Evolutionary conservation across 202 grass and related monocot genomes (phyloP), one percentile per base, ranked within the genome.

Genomic region (Saccharum hybrid): DNA sequence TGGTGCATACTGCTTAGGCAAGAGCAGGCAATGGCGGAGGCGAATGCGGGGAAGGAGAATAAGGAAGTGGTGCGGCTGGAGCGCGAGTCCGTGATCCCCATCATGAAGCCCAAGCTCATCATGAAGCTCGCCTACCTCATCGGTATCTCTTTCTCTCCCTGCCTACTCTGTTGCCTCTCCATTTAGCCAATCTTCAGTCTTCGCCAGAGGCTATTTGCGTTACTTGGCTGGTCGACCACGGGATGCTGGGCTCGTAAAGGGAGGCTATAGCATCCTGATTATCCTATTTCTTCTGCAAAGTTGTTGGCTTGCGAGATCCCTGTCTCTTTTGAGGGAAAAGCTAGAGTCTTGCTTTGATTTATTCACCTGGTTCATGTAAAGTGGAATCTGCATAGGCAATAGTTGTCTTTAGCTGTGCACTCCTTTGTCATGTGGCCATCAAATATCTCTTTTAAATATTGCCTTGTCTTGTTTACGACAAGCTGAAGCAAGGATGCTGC

Each of bases 91-190:
- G 90, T 89, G 68, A 96, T 96, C 78, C 88, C 93, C 23, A 61
- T 96, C 76, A 84, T 96, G 57, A 96, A 96, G 41, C 93, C 90
- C 81, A 92, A 96, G 84, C 90, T 96, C 77, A 87, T 87, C 81
- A 96, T 96, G 86, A 96, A 96, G 86, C 93, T 96, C 75, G 90
- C 93, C 16, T 91, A 96, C 79, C 93, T 96, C 63, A 93, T 96
- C 48, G 93, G 93, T 95, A n/a, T 52, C 18, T 63, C 85, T 15
- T 36, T 72, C 38, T 15, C 38, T n/a, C 38, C 1, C 30, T n/a
- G 7, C 1, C 9, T 40, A 49, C 66, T 14, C 23, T 18, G 61
- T 22, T 8, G 13, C 49, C 15, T 73, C 5, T 37, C 80, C 43
- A 16, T 73, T 45, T 51, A 45, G 62, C 7, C 30, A 73, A 62